A percentile compares a stretch with the other conserved stretches of the same genome.
Evolutionary conservation across 1,139 yeast species (phyloP).

Genomic region (Hemisphaericaspora lyxosophila): DNA sequence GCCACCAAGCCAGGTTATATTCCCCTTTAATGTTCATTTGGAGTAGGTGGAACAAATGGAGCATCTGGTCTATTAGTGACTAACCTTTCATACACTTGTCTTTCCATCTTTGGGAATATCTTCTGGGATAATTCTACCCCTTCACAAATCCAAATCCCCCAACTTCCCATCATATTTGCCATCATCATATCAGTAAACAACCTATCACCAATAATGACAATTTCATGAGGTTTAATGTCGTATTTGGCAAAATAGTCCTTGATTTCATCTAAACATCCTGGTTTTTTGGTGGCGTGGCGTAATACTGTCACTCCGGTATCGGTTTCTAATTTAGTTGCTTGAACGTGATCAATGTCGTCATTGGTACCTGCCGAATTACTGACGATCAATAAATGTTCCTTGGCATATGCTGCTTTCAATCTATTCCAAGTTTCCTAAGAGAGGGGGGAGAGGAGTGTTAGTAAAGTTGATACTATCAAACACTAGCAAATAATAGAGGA

Average conservation of each 20-base stretch:
- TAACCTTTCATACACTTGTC: conserved; percentile 39
- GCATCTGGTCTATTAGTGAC: conserved; percentile 20
- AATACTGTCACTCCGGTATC: conserved; percentile 77
- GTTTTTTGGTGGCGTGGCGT: conserved; percentile 79
- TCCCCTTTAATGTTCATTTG: conserved; percentile 13
- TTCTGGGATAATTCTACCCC: conserved; percentile 66
- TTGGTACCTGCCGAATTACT: conserved; percentile 93
- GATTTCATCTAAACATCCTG: conserved; percentile 80
- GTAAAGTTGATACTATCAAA: conserved; percentile 7
- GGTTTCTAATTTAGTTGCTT: conserved; percentile 64
- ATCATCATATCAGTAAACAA: conserved; percentile 86
- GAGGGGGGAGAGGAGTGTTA: not conserved
- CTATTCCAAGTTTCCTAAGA: conserved; percentile 52
- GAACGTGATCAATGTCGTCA: conserved; percentile 61
- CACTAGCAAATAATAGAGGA: no score
- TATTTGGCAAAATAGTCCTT: conserved; percentile 53
- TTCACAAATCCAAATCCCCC: conserved; percentile 77
- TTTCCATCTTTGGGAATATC: conserved; percentile 52
- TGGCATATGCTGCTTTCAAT: conserved; percentile 58
- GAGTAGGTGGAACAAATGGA: conserved; percentile 31
- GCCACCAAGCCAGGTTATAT: no score
- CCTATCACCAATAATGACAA: conserved; percentile 88
- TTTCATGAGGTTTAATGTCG: conserved; percentile 58
- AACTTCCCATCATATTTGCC: conserved; percentile 93
- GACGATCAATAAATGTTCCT: conserved; percentile 69